Evolutionary conservation across 371 early-diverging fungal genomes (phyloP).

Genomic region (Mucor saturninus): DNA sequence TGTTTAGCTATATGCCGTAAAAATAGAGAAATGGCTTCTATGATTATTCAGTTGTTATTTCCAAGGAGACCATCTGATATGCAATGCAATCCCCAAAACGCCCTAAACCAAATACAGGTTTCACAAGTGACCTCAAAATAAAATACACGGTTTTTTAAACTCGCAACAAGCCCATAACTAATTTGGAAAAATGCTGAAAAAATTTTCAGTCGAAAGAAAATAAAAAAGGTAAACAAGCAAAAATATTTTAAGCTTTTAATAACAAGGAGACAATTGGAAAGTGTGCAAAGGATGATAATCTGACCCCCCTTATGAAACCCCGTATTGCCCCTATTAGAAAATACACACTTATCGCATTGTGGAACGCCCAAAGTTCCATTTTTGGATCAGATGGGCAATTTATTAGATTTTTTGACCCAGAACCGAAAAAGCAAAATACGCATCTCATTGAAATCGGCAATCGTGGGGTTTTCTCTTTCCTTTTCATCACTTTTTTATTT

Average conservation of each 20-base stretch:
- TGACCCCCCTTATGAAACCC: background rate
- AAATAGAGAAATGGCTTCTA: background rate
- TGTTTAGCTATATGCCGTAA: background rate
- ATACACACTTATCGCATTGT: constrained; percentile 17
- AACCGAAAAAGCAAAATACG: constrained; percentile 3
- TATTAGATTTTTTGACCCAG: constrained; percentile 8
- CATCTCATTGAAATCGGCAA: constrained; percentile 21
- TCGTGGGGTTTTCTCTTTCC: constrained; percentile 19
- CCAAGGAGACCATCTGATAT: constrained; percentile 16
- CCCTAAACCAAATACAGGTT: constrained; percentile 4
- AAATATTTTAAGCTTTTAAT: background rate
- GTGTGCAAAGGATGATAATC: background rate
- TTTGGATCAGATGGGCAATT: constrained; percentile 8
- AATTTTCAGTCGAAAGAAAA: background rate
- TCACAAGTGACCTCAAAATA: constrained; percentile 1
- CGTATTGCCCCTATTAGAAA: background rate
- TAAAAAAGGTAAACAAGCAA: background rate
- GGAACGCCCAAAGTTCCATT: constrained; percentile 20
- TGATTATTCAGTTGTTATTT: background rate
- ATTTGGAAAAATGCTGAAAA: constrained; percentile 23
- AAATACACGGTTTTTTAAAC: background rate
- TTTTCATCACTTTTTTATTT: constrained; percentile 17
- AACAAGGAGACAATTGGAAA: background rate
- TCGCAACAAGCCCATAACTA: background rate
- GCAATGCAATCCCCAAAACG: constrained; percentile 6